Base-by-base conservation (phyloP, 768 basidiomycete species). In the Scleroderma citrinum region DNA sequence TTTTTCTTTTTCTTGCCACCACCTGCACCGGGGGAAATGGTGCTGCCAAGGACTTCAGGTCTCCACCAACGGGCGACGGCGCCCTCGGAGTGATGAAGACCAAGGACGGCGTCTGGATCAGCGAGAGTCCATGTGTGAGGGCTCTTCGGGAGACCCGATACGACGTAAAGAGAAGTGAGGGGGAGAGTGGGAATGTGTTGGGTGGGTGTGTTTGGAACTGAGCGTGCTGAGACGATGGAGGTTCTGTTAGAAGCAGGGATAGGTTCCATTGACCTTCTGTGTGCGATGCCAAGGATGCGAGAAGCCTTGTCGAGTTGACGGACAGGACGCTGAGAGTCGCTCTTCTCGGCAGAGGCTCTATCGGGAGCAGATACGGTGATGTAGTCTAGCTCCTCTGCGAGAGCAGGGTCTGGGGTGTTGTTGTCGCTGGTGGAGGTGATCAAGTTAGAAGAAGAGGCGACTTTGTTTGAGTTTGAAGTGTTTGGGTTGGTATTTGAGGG, bases 51-150 rank as follows among this genome's bases (percentile, higher is more conserved):
- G 13, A 93, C 89, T 67, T 94, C 92, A 39, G 92, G 86, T 40
- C 90, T 72, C 90, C 90, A 94, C 83, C 87, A 93, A 41, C 90
- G 78, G 55, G 77, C 82, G 48, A 93, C 91, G 44, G 90, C 92
- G 49, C 87, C 85, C 39, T 91, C 88, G 36, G 78, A 75, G 60
- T 94, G 92, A 58, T 87, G 82, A 44, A 92, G 75, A 42, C 87
- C 89, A 44, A 85, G 69, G 46, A 90, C 84, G 1, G 88, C 78
- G 64, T 91, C 88, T 0, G 84, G 83, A 64, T 93, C 92, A 0
- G 88, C 84, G 38, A 92, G 78, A 16, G 88, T 87, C 91, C 92
- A 94, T 11, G 87, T 91, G 64, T 89, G 82, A 1, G 91, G 89
- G 26, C 85, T 85, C 66, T 93, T 93, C 16, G 90, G 87, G 26